A percentile compares a stretch with the other conserved stretches of the same genome.
These are phyloP conservation scores for Leccinum pachyderme DNA, from an alignment of 1,284 basidiomycete genomes.

Conservation along the genomic window DNA sequence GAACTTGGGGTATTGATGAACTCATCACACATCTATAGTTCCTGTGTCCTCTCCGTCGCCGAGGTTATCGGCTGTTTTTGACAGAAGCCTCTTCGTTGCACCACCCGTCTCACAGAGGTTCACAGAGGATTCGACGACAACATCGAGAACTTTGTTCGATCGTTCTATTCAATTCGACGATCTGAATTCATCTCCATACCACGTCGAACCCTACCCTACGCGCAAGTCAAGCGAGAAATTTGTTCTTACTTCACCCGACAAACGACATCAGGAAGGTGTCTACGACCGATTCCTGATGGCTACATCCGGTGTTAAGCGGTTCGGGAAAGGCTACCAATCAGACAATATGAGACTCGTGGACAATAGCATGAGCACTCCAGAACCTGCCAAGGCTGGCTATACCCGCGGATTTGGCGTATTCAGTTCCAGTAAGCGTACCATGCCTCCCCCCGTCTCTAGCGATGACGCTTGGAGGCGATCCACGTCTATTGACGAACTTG, in stretches of 20 bases:
- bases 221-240: constrained; percentile 38
- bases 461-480: constrained; percentile 47
- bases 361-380: constrained; percentile 10
- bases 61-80: constrained; percentile 60
- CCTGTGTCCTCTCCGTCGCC: constrained; percentile 44
- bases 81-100: constrained; percentile 64
- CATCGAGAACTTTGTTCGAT: constrained; percentile 26
- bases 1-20: neutral
- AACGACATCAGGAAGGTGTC: constrained; percentile 60
- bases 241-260: constrained; percentile 52
- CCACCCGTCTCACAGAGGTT: constrained; percentile 33
- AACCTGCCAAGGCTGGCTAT: constrained; percentile 29
- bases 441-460: constrained; percentile 68
- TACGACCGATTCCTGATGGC: constrained; percentile 80
- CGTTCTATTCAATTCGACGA: constrained; percentile 40
- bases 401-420: constrained; percentile 50
- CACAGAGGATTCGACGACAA: constrained; percentile 28
- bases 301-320: constrained; percentile 68
- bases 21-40: constrained; percentile 23
- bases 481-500: constrained; percentile 54
- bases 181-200: constrained; percentile 54
- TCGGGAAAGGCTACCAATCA: constrained; percentile 74
- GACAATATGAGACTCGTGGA: constrained; percentile 46
- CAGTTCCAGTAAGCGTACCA: constrained; percentile 47
- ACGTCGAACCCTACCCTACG: constrained; percentile 62